Evolutionary conservation across 225 moss, liverwort and hornwort species (phyloP), one percentile per base, ranked within the genome.

Genomic region (Marchantia polymorpha): DNA sequence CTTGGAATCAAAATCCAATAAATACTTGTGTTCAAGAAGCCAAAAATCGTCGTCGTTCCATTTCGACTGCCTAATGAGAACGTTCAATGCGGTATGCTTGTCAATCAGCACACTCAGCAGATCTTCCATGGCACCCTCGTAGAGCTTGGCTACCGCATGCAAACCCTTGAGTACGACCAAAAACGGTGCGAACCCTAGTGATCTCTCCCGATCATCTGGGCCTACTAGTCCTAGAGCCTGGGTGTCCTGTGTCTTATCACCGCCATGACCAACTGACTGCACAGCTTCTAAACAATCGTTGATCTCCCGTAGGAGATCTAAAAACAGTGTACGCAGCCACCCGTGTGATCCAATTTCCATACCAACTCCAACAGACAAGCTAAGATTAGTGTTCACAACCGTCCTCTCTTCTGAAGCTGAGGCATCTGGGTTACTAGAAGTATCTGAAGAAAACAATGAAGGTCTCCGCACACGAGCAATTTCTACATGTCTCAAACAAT

Each of bases 1-100:
- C 86, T 92, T 97, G 1, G 97, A 97, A 64, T 94, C 94, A 17
- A 97, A 94, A 69, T 97, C 93, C 53, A 97, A 77, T 47, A 97
- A 83, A 22, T 77, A 49, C 74, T 88, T 91, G 82, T 94, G 86
- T 82, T 97, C 97, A 70, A 97, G 86, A 67, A 97, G 87, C 97
- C 97, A 97, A 73, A 94, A 91, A 76, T 97, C 93, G 58, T 94
- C 97, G 74, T 97, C 97, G 82, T 92, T 93, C 94, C 94, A 97
- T 69, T 87, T 92, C 10, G 97, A 93, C 85, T 97, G 97, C 78
- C 92, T 83, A 69, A 97, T 93, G 69, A 94, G 72, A 52, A 90
- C 73, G 81, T 97, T 94, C 64, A 97, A 82, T 17, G 94, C 90
- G 66, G 75, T 48, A 25, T 84, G 83, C 51, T 91, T 92, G 60